Evolutionary conservation across 805 yeast genomes (phyloP), one percentile per base, ranked within the genome.

Genomic region (Kockiozyma suomiensis): DNA sequence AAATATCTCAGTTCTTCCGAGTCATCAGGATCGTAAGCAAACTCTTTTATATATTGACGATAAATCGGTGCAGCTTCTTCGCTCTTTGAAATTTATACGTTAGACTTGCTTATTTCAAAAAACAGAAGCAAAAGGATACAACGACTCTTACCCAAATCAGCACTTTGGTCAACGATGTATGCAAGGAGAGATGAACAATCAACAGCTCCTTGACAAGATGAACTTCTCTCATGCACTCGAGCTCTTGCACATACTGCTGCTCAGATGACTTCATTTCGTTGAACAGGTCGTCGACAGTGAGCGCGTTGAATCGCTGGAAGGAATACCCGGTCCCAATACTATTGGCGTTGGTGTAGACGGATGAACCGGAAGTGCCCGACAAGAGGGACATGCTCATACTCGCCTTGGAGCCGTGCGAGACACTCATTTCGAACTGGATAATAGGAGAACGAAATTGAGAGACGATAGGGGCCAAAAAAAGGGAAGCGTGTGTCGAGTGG

Each of bases 41-140:
- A 68, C 37, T 53, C 50, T 37, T 50, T 55, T 28, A 67, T 32
- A 51, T 68, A 68, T 23, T 42, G 51, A 15, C 53, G 35, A 28
- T 68, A 68, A 19, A 65, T 51, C 2, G 69, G 64, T 2, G 64
- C 65, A 12, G 66, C 68, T 37, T 58, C 58, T 50, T 58, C 66
- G 8, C 58, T 66, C 67, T 64, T 37, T 21, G n/a, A 17, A 26
- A 6, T 12, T 15, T 17, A 19, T 25, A 13, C 30, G 38, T 23
- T 19, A 32, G 12, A 4, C n/a, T 2, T 15, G 38, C 17, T 2
- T n/a, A n/a, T n/a, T n/a, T n/a, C n/a, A n/a, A n/a, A n/a, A n/a
- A 25, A 32, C 25, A 17, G 10, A 17, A n/a, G 32, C 25, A 5
- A 2, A 28, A 15, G 4, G 33, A 21, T 15, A 33, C n/a, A 23